Base-by-base conservation (phyloP, 2,329 filamentous ascomycete genomes). In the Acrocalymma vagum region DNA sequence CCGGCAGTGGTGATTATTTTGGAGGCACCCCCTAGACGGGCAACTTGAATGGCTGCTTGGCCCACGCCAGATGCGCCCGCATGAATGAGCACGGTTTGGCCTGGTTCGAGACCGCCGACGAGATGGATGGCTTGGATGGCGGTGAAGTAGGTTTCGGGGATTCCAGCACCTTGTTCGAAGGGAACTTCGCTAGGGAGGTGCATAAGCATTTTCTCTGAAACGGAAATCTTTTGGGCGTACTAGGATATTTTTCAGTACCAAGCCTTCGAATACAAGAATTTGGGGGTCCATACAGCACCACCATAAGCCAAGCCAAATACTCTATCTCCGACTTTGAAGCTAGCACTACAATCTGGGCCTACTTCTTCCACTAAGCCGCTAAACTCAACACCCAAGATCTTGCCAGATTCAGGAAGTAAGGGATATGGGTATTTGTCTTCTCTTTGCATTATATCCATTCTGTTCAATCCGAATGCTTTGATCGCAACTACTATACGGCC, bases 71-170 rank as follows among this genome's bases (percentile, higher is more conserved):
- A 42, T 37, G 51, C 35, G 4, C 51, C 58, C 3, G 43, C 27
- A 21, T 59, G 53, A 13, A 62, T 48, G 6, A 62, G 30, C 9
- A 59, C 28, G 3, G 38, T 58, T 34, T 70, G 54, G 9, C 63
- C 66, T 14, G 37, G 33, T 4, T 35, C 24, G 8, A 69, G 38
- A 10, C 54, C 48, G 4, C 45, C 55, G 9, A 51, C 31, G 9
- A 51, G 45, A 10, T 53, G 22, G 1, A 68, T 42, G 14, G 48
- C 44, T 31, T 59, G 27, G 17, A 16, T 31, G 5, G 35, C 35
- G 6, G 25, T 29, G 10, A 21, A n/a, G 14, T 17, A 15, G 16
- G 13, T 24, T 13, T 29, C 24, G n/a, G 34, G 38, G 7, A 34
- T 14, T 2, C 48, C 32, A 2, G 48, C 48, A 1, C 37, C 51